These are phyloP conservation scores for Ceratobasidium sp. DNA, from an alignment of 1,284 basidiomycete species.

Conservation along the genomic window DNA sequence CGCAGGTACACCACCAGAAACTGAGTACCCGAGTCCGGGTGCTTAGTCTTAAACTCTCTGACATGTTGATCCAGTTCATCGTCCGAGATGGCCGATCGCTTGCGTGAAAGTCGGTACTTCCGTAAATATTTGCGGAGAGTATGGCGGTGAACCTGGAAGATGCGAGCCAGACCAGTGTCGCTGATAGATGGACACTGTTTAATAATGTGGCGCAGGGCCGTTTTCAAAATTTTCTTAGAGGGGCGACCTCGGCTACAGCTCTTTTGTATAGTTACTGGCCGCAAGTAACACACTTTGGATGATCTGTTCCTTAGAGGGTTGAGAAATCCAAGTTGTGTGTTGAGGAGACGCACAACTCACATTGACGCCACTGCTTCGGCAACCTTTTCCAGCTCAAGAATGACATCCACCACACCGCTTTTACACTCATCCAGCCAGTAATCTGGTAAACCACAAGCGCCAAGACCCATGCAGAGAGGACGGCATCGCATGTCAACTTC, in stretches of 20 bases:
- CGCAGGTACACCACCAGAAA: constrained; percentile 52
- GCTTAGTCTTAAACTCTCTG: constrained; percentile 46
- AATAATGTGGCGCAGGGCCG: neutral
- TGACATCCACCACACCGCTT: neutral
- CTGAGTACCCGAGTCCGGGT: constrained; percentile 51
- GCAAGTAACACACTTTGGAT: neutral
- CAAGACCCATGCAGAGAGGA: neutral
- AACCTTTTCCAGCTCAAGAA: neutral
- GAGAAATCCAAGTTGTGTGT: neutral
- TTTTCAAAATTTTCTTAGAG: neutral
- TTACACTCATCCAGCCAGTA: neutral
- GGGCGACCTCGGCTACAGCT: neutral
- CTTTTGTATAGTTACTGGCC: neutral
- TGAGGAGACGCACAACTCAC: neutral
- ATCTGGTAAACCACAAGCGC: neutral
- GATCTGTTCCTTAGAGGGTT: neutral
- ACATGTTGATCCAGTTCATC: constrained; percentile 41
- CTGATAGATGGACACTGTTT: neutral
- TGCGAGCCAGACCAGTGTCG: neutral
- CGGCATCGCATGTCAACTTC: neutral
- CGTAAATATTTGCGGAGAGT: neutral
- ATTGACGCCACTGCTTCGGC: neutral
- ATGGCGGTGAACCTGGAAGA: neutral
- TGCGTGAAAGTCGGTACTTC: neutral
- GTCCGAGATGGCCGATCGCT: constrained; percentile 23